Evolutionary conservation across 139 green algal genomes (phyloP), one percentile per base, ranked within the genome.

Genomic region (Micractinium conductrix): DNA sequence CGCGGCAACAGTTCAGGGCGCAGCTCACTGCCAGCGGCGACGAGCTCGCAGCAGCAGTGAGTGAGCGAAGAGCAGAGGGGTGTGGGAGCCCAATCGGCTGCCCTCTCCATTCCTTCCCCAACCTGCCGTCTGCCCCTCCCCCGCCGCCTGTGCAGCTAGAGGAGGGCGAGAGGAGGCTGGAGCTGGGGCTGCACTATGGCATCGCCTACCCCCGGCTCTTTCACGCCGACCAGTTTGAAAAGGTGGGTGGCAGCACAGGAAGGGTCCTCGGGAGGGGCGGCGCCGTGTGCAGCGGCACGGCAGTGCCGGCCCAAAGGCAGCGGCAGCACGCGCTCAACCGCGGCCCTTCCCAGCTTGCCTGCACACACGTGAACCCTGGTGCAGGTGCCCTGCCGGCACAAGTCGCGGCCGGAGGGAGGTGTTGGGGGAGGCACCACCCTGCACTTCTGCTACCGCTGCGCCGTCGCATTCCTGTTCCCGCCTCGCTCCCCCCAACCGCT

Each of bases 171-270:
- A 71, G 55, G 44, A 21, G 80, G 50, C 40, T 85, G 50, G 38
- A 79, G 80, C 44, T 85, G 33, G 80, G 50, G 6, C 42, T 80
- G 5, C 80, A 85, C 53, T 85, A 85, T n/a, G 42, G 53, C 28
- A 85, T 85, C 35, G 69, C 80, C 0, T 85, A 80, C 70, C 80
- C 80, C 0, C 80, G 80, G 22, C 40, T 85, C 2, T 44, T 42
- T 30, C 80, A 85, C 30, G 70, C 70, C 30, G 78, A 83, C 62
- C 78, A 83, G 62, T 83, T 74, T 63, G 62, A 30, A 35, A 83
- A 75, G 78, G 78, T 60, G 42, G 6, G 8, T 8, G n/a, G n/a
- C n/a, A n/a, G n/a, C n/a, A n/a, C n/a, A n/a, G n/a, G n/a, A n/a
- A n/a, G n/a, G n/a, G n/a, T n/a, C n/a, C n/a, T n/a, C n/a, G n/a